Conservation (phyloP, 768 basidiomycete species). For the Boletus tomentosulus region DNA sequence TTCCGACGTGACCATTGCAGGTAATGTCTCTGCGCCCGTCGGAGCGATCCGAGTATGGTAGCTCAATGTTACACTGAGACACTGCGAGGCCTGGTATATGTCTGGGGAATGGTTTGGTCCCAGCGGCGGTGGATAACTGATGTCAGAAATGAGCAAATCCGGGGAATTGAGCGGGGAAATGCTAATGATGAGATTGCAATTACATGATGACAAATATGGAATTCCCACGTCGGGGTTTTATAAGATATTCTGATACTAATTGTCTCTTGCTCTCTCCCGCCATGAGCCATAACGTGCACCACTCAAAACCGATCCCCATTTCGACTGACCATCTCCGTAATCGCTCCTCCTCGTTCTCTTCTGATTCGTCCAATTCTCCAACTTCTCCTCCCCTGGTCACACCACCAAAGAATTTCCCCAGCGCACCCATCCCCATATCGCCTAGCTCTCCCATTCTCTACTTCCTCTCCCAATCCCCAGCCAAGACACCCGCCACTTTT, state of each 20-base stretch:
- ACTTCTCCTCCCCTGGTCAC: constrained; percentile 52
- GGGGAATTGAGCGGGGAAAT: constrained; percentile 15
- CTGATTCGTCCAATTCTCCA: constrained; percentile 51
- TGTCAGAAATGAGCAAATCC: neutral
- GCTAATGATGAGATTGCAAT: constrained; percentile 9
- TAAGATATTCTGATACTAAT: constrained; percentile 8
- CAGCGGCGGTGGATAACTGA: neutral
- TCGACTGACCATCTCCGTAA: constrained; percentile 40
- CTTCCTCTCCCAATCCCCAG: constrained; percentile 58
- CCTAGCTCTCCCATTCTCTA: constrained; percentile 71
- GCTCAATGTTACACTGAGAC: no score
- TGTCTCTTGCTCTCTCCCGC: neutral
- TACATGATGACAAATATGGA: constrained; percentile 18
- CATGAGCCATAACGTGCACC: constrained; percentile 37
- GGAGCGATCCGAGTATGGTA: no score
- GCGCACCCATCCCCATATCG: constrained; percentile 45
- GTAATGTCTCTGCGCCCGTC: no score
- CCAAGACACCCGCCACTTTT: constrained; percentile 51
- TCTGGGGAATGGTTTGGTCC: no score
- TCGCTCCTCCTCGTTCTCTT: constrained; percentile 63
- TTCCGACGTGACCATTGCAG: no score
- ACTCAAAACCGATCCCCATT: constrained; percentile 66
- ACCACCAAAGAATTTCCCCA: constrained; percentile 44
- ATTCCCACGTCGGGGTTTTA: constrained; percentile 26
- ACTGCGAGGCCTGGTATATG: no score